Evolutionary conservation across 1,284 basidiomycete species (phyloP).

Genomic region (Cutaneotrichosporon mucoides): DNA sequence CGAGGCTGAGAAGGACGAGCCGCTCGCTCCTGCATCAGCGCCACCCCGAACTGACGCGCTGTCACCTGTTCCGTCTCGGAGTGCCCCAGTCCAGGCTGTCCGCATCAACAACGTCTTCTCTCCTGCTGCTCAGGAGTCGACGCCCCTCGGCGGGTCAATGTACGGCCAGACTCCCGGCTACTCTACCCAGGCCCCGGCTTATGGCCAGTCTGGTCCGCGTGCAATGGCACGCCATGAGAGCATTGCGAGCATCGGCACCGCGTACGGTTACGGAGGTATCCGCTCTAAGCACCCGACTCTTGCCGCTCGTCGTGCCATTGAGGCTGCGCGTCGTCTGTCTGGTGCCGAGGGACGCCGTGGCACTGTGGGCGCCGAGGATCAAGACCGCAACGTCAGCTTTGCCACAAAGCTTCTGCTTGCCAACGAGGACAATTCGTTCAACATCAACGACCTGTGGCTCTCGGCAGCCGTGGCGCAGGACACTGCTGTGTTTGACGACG

Average conservation of each 20-base stretch:
- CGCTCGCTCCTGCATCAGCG: conserved; percentile 20
- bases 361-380: conserved; percentile 26
- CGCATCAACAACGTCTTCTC: conserved; percentile 13
- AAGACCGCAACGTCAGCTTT: conserved; percentile 52
- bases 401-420: conserved; percentile 79
- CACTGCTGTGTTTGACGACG: conserved; percentile 50
- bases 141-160: neutral
- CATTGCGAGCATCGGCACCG: conserved; percentile 13
- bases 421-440: conserved; percentile 51
- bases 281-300: conserved; percentile 50
- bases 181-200: conserved; percentile 9
- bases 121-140: conserved; percentile 1
- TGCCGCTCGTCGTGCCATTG: conserved; percentile 45
- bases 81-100: conserved; percentile 18
- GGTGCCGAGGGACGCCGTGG: conserved; percentile 27
- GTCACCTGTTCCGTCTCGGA: conserved; percentile 16
- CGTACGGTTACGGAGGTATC: conserved; percentile 46
- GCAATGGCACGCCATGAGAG: conserved; percentile 3
- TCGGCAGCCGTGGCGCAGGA: conserved; percentile 50
- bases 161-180: conserved; percentile 4
- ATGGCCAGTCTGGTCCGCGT: conserved; percentile 32
- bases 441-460: conserved; percentile 51
- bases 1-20: conserved; percentile 62
- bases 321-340: conserved; percentile 44
- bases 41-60: neutral